phyloP scores from a whole-genome alignment of 164 flowering plant genomes.

The Vitis amurensis region DNA sequence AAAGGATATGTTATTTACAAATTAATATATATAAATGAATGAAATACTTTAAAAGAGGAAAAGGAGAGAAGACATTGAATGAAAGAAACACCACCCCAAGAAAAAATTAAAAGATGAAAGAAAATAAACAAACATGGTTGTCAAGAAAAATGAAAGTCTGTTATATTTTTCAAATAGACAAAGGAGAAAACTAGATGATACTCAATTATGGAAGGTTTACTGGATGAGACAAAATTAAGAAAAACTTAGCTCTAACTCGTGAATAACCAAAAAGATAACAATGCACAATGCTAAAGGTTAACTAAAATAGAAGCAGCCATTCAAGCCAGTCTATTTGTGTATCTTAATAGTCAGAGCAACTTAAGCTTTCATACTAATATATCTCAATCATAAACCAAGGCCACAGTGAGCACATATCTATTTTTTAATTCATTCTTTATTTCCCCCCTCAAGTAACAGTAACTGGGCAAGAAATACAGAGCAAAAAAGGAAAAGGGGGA shows the following conservation, averaged over 20 bases:
- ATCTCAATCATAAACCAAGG: background rate
- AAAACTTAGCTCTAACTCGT: background rate
- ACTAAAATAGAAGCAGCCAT: background rate
- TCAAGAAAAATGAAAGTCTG: no score
- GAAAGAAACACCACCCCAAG: no score
- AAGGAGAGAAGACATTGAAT: no score
- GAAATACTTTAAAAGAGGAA: background rate
- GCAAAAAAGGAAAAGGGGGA: background rate
- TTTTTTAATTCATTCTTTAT: background rate
- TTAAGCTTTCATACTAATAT: background rate
- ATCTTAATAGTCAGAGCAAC: background rate
- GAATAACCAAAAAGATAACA: background rate
- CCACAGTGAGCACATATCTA: background rate
- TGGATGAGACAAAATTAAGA: no score
- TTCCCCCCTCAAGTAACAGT: background rate
- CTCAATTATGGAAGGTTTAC: no score
- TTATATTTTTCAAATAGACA: no score
- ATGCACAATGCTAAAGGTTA: background rate
- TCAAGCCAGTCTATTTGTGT: background rate
- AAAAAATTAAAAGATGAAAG: no score
- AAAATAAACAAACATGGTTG: no score
- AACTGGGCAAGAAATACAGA: no score
- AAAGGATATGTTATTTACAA: background rate
- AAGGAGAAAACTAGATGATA: no score
- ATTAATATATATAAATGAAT: background rate